Conservation (phyloP, 1,284 basidiomycete species). For the Mycosarcoma mackinlayi region DNA sequence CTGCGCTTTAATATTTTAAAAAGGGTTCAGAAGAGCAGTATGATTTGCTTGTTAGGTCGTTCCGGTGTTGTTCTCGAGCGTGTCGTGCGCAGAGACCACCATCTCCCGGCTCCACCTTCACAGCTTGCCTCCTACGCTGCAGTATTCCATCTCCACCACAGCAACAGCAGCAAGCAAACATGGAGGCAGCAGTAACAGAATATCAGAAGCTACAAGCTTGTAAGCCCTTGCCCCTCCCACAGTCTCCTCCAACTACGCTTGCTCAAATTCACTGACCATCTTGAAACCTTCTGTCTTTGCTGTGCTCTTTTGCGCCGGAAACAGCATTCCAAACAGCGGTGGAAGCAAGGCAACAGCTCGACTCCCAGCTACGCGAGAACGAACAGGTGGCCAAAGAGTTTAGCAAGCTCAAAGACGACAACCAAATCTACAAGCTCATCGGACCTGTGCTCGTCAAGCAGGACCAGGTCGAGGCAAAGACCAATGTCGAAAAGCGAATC, state of each 20-base stretch:
- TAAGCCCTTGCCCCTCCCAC: slow-evolving; percentile 3
- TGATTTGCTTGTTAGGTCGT: too few species aligned
- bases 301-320: too few species aligned
- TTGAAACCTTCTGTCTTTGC: too few species aligned
- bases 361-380: slow-evolving; percentile 86
- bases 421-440: slow-evolving; percentile 89
- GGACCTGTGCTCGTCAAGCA: slow-evolving; percentile 92
- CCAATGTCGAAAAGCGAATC: slow-evolving; percentile 88
- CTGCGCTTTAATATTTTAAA: too few species aligned
- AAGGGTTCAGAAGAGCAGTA: too few species aligned
- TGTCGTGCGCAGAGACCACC: slow-evolving; percentile 8
- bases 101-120: neutral
- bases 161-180: too few species aligned
- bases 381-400: slow-evolving; percentile 95
- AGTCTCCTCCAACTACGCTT: neutral
- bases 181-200: slow-evolving; percentile 47
- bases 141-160: slow-evolving; percentile 3
- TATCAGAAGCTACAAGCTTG: slow-evolving; percentile 54
- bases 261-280: too few species aligned
- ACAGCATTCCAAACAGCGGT: slow-evolving; percentile 55
- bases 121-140: neutral
- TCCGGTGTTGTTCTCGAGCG: slow-evolving; percentile 9
- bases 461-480: slow-evolving; percentile 86
- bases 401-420: slow-evolving; percentile 77
- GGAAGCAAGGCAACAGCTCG: slow-evolving; percentile 59